phyloP scores from a whole-genome alignment of 2,329 filamentous ascomycete species.

The Pseudogymnoascus sp. region DNA sequence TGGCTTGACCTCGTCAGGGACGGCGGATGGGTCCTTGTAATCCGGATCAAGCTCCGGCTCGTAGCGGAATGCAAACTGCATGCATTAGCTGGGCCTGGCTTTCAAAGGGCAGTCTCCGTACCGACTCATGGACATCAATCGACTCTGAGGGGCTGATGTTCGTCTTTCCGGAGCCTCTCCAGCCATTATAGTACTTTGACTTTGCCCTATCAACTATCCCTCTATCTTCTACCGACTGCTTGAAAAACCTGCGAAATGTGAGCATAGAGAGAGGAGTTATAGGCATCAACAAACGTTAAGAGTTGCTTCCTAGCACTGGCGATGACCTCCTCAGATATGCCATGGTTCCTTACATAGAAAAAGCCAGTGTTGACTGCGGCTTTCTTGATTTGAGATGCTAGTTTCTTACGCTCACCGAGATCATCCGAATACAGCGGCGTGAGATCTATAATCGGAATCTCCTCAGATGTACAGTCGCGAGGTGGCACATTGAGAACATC shows the following conservation, averaged over 20 bases:
- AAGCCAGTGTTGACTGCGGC: slow-evolving; percentile 39
- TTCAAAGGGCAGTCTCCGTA: slow-evolving; percentile 22
- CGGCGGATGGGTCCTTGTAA: slow-evolving; percentile 31
- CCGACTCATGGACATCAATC: slow-evolving; percentile 44
- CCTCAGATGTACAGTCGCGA: slow-evolving; percentile 32
- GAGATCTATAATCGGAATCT: slow-evolving; percentile 42
- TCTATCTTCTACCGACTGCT: slow-evolving; percentile 38
- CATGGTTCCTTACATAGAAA: slow-evolving; percentile 41
- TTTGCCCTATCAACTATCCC: slow-evolving; percentile 29
- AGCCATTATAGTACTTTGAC: slow-evolving; percentile 43
- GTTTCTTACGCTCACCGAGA: slow-evolving; percentile 29
- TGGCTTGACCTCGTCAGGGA: slow-evolving; percentile 37
- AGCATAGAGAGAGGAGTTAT: background rate
- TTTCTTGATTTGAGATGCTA: slow-evolving; percentile 33
- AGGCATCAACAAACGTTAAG: slow-evolving; percentile 15
- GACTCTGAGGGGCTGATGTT: slow-evolving; percentile 44
- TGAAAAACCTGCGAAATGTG: slow-evolving; percentile 39
- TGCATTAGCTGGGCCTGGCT: background rate
- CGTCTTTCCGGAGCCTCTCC: slow-evolving; percentile 32
- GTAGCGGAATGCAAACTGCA: slow-evolving; percentile 39
- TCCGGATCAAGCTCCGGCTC: slow-evolving; percentile 45
- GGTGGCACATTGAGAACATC: slow-evolving; percentile 35
- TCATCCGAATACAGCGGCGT: slow-evolving; percentile 30
- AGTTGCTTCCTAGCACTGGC: slow-evolving; percentile 25
- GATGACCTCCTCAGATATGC: slow-evolving; percentile 31